A percentile compares a stretch with the other conserved stretches of the same genome.
These are phyloP conservation scores for Nitzschia sp. DNA, from an alignment of 108 stramenopile genomes.

Conservation along the genomic window DNA sequence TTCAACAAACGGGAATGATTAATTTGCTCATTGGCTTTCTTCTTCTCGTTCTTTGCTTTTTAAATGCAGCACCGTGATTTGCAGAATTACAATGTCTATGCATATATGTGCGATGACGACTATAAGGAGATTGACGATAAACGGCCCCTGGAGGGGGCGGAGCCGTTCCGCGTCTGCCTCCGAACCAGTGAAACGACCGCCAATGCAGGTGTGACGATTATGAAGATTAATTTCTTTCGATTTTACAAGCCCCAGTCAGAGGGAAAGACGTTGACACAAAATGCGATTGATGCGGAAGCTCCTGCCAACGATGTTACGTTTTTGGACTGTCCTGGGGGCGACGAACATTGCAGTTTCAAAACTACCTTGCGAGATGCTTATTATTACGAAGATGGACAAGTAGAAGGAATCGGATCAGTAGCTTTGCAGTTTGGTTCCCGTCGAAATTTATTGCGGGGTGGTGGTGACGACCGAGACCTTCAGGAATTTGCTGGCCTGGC, in stretches of 20 bases:
- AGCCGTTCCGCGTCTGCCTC: not conserved
- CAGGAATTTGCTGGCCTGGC: slow-evolving; percentile 14
- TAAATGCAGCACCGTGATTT: too few species aligned
- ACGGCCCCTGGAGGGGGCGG: not conserved
- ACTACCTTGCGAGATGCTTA: not conserved
- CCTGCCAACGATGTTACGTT: not conserved
- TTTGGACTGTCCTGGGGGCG: slow-evolving; percentile 14
- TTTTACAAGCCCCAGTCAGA: slow-evolving; percentile 13
- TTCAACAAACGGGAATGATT: too few species aligned
- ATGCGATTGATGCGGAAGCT: slow-evolving; percentile 2
- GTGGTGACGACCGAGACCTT: not conserved
- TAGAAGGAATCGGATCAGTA: slow-evolving; percentile 9
- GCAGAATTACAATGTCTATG: not conserved
- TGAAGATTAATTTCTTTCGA: slow-evolving; percentile 8
- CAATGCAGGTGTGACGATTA: not conserved
- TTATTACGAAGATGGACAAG: slow-evolving; percentile 10
- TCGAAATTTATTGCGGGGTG: not conserved
- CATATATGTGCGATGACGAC: slow-evolving; percentile 2
- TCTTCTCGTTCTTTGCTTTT: too few species aligned
- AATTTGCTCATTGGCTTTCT: too few species aligned
- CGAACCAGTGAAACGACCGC: not conserved
- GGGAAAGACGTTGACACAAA: slow-evolving; percentile 6
- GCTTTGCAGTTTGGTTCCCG: not conserved
- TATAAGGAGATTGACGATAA: not conserved
- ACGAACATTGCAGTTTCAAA: not conserved